Percentiles rank a stretch among this genome's conserved stretches.
Conservation (phyloP, 495 filamentous ascomycete genomes). For the Entonaema liquescens region DNA sequence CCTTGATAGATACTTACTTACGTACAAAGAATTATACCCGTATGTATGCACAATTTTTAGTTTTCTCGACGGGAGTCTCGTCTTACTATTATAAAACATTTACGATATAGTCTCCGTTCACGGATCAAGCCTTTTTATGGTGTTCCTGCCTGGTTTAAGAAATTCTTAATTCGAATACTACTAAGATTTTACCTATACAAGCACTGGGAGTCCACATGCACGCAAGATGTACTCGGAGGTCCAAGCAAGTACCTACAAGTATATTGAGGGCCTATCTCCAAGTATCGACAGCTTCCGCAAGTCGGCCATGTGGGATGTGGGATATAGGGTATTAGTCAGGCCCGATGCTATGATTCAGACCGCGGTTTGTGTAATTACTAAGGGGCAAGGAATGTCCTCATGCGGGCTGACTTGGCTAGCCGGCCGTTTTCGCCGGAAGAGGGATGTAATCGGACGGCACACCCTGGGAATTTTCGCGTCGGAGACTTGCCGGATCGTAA, state of each 20-base stretch:
- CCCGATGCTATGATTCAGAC: neutral
- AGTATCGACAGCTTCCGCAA: neutral
- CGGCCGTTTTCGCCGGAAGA: neutral
- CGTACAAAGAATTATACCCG: neutral
- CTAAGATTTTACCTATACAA: neutral
- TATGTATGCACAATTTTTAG: neutral
- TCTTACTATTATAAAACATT: neutral
- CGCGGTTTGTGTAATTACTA: neutral
- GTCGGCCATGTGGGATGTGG: constrained; percentile 1
- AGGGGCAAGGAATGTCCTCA: neutral
- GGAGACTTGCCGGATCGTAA: neutral
- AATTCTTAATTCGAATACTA: neutral
- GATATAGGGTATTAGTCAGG: neutral
- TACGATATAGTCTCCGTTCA: neutral
- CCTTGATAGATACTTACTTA: neutral
- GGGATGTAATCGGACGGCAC: neutral
- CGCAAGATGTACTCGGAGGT: neutral
- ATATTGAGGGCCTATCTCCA: neutral
- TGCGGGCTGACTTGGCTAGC: neutral
- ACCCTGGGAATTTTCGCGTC: neutral
- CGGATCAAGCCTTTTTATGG: neutral
- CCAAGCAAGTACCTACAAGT: neutral
- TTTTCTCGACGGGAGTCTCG: neutral
- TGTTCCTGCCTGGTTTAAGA: neutral
- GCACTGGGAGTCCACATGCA: neutral